A percentile compares a stretch with the other conserved stretches of the same genome.
phyloP scores from a whole-genome alignment of 257 asterid genomes.

The Lavandula angustifolia region DNA sequence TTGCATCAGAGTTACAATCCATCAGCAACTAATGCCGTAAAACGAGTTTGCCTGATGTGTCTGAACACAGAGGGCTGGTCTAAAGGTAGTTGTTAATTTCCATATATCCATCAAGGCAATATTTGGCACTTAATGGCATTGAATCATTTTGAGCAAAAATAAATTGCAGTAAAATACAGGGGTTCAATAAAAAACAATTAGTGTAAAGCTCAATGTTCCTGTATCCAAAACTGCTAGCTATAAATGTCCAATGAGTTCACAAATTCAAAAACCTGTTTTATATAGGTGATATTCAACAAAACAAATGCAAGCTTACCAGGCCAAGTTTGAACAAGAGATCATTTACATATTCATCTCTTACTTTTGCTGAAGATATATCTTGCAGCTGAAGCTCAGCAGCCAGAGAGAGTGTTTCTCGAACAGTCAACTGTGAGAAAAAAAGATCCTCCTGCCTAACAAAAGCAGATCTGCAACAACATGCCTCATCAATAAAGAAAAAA shows the following conservation, averaged over 20 bases:
- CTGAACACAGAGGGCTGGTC: conserved; percentile 7
- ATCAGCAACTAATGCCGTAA: conserved; percentile 1
- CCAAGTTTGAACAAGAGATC: conserved; percentile 77
- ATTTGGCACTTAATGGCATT: neutral
- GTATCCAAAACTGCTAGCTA: conserved; percentile 7
- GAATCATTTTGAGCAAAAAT: neutral
- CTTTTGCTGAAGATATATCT: conserved; percentile 65
- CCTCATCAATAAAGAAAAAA: conserved; percentile 20
- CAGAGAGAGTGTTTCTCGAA: conserved; percentile 90
- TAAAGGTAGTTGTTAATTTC: neutral
- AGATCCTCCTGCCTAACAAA: conserved; percentile 94
- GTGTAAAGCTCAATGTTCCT: conserved; percentile 11
- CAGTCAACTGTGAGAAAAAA: conserved; percentile 96
- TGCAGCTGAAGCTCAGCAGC: conserved; percentile 97
- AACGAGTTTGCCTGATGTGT: conserved; percentile 6
- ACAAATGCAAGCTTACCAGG: conserved; percentile 57
- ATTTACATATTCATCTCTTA: conserved; percentile 77
- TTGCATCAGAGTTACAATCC: conserved; percentile 14
- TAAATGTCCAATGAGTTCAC: conserved; percentile 12
- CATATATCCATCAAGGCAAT: neutral
- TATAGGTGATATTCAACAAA: conserved; percentile 14
- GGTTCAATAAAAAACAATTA: conserved; percentile 5
- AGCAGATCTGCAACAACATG: conserved; percentile 65
- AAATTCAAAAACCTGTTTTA: conserved; percentile 10
- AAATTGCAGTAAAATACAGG: conserved; percentile 14